Base-by-base conservation (phyloP, 2,329 filamentous ascomycete genomes). In the Colletotrichum neosansevieriae region DNA sequence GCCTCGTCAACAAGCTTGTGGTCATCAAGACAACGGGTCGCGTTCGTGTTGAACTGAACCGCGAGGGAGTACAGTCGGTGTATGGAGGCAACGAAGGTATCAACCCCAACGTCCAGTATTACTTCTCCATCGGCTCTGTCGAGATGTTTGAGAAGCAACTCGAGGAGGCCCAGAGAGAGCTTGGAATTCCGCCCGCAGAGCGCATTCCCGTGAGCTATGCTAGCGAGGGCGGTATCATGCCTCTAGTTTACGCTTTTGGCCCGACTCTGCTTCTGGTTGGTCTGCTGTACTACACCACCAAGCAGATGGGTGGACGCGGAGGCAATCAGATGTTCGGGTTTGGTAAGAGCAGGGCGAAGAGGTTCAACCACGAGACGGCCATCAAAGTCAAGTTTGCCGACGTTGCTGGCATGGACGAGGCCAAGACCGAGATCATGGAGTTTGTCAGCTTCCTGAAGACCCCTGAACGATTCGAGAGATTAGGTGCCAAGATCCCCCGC, bases 381-480 rank as follows among this genome's bases (percentile, higher is more conserved):
- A 88, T 99, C 83, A 97, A 97, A 82, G 94, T 97, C 79, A 98
- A 98, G 81, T 99, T 99, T 78, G 85, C 93, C 53, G 96, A 99
- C 78, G 96, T 99, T 49, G 96, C 96, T 47, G 96, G 96, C 73
- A 95, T 98, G 90, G 96, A 99, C 78, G 96, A 99, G 82, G 96
- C 96, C 65, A 99, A 99, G 86, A 85, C 90, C 64, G 96, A 99
- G 81, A 99, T 99, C 74, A 98, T 98, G 94, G 96, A 99, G 80
- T 99, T 99, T 75, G 96, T 99, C 73, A 94, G 92, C 78, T 99
- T 99, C 85, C 82, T 99, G 71, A 95, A 98, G 84, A 92, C 96
- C 75, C 96, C 96, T 0, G 92, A 94, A 74, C 91, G 92, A 72
- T 99, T 97, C 82, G 91, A 97, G 82, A 93, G 92, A 79, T 89